Conservation (phyloP, 2,329 filamentous ascomycete genomes). For the Dactylella cylindrospora region DNA sequence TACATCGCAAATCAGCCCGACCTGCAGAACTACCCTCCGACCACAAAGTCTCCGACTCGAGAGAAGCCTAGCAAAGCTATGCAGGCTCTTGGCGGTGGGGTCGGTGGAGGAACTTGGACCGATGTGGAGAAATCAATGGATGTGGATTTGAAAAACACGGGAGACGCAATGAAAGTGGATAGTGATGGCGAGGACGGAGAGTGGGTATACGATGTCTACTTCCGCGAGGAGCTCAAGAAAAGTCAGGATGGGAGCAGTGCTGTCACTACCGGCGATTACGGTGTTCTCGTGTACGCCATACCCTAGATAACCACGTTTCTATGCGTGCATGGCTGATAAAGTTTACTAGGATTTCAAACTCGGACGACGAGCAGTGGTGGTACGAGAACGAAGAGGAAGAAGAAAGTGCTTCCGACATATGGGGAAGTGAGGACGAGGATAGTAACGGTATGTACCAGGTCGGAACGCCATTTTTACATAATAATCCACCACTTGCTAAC, state of each 20-base stretch:
- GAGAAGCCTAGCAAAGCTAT: constrained; percentile 29
- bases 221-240: constrained; percentile 46
- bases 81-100: constrained; percentile 46
- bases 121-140: constrained; percentile 40
- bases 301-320: neutral
- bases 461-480: too few species aligned
- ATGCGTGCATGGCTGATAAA: constrained; percentile 9
- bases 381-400: constrained; percentile 48
- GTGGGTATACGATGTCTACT: constrained; percentile 49
- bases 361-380: constrained; percentile 49
- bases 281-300: constrained; percentile 40
- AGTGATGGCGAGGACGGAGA: constrained; percentile 45
- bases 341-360: constrained; percentile 36
- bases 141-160: constrained; percentile 23
- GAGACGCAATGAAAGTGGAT: constrained; percentile 38
- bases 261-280: constrained; percentile 42
- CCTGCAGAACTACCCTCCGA: constrained; percentile 44
- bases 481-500: too few species aligned
- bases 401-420: constrained; percentile 46
- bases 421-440: constrained; percentile 48
- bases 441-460: constrained; percentile 46
- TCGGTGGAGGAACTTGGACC: constrained; percentile 48
- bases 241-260: constrained; percentile 27
- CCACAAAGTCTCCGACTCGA: constrained; percentile 27
- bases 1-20: constrained; percentile 47